Percentiles rank a stretch among this genome's conserved stretches.
Conservation (phyloP, 768 basidiomycete genomes). For the Termitomyces sp. region DNA sequence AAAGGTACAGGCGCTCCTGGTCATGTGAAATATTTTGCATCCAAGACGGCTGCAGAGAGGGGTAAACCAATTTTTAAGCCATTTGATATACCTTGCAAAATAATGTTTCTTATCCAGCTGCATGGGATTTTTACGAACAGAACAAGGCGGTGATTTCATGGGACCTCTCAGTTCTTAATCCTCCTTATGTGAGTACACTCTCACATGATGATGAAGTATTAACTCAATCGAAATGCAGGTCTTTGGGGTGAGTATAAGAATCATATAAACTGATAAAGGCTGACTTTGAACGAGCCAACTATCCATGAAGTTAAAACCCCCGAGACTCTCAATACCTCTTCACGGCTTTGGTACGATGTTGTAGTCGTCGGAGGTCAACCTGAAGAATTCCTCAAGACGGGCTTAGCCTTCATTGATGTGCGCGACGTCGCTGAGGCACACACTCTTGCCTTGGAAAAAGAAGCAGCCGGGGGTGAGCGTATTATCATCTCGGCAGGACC, state of each 20-base stretch:
- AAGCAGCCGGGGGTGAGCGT: conserved; percentile 44
- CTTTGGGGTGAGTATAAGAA: conserved; percentile 20
- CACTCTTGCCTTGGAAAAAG: conserved; percentile 36
- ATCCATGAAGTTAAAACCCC: conserved; percentile 27
- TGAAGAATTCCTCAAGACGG: conserved; percentile 16
- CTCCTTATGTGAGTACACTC: conserved; percentile 34
- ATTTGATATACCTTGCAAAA: too few species aligned
- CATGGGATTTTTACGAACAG: conserved; percentile 30
- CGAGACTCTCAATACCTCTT: conserved; percentile 29
- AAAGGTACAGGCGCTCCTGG: conserved; percentile 39
- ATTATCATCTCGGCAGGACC: conserved; percentile 35
- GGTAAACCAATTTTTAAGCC: conserved; percentile 18
- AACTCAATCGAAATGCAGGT: conserved; percentile 12
- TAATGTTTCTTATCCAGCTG: conserved; percentile 21
- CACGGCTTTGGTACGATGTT: conserved; percentile 23
- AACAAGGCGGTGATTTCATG: conserved; percentile 34
- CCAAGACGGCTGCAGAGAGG: conserved; percentile 56
- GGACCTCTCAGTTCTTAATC: conserved; percentile 49
- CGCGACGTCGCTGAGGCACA: conserved; percentile 50
- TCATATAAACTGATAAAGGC: background rate
- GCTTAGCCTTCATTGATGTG: conserved; percentile 33
- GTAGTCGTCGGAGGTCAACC: conserved; percentile 17
- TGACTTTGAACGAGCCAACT: conserved; percentile 21
- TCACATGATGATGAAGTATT: background rate
- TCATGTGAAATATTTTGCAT: conserved; percentile 21